Percentiles rank a stretch among this genome's conserved stretches.
phyloP scores from a whole-genome alignment of 441 rosid species.

The Erodium moschatum region DNA sequence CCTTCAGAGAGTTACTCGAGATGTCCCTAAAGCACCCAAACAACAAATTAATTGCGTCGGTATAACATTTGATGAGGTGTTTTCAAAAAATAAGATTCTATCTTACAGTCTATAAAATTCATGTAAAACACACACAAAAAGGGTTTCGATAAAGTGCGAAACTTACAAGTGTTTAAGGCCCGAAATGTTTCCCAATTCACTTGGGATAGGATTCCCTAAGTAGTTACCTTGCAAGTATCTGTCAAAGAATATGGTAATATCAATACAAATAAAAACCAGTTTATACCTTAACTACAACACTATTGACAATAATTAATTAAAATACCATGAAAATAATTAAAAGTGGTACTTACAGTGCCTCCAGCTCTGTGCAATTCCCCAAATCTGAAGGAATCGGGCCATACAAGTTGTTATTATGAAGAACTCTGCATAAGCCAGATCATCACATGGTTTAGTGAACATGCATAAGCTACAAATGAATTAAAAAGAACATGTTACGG shows the following conservation, averaged over 20 bases:
- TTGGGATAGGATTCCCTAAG: conserved; percentile 65
- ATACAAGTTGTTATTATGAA: conserved; percentile 13
- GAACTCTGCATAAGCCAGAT: conserved; percentile 4
- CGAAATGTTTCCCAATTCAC: conserved; percentile 71
- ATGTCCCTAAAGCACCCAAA: conserved; percentile 44
- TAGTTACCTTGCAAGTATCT: conserved; percentile 89
- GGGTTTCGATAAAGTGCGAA: background rate
- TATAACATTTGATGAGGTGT: too few species aligned
- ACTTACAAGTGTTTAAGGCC: conserved; percentile 66
- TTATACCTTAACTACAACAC: background rate
- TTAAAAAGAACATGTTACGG: background rate
- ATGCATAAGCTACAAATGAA: background rate
- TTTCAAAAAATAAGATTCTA: background rate
- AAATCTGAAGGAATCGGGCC: conserved; percentile 12
- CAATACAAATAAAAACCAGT: background rate
- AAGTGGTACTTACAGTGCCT: conserved; percentile 12
- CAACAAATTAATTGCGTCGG: too few species aligned
- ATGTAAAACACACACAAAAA: background rate
- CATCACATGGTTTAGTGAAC: background rate
- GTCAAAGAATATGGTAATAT: conserved; percentile 23
- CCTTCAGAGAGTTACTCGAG: conserved; percentile 75
- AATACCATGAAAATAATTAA: background rate
- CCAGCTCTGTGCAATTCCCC: conserved; percentile 11
- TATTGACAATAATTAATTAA: too few species aligned
- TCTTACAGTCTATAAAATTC: background rate